phyloP scores from a whole-genome alignment of 257 asterid genomes.

The Schizonepeta tenuifolia region DNA sequence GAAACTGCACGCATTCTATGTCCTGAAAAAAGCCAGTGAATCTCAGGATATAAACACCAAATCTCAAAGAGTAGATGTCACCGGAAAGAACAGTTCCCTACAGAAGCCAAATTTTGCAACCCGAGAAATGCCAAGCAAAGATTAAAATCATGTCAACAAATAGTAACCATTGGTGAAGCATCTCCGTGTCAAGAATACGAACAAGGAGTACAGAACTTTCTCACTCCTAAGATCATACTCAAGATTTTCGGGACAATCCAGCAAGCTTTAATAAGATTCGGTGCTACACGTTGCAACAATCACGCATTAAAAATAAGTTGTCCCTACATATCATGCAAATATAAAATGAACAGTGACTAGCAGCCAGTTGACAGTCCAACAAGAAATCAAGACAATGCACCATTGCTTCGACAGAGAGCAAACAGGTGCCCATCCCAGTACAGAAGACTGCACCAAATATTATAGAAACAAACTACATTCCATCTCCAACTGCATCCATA shows the following conservation, averaged over 20 bases:
- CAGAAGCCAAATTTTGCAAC: constrained; percentile 51
- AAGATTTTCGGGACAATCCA: constrained; percentile 30
- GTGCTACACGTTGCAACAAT: constrained; percentile 32
- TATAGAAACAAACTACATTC: constrained; percentile 27
- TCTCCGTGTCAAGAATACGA: constrained; percentile 51
- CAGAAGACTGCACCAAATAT: constrained; percentile 19
- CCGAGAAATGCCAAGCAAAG: constrained; percentile 47
- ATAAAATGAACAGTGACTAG: constrained; percentile 30
- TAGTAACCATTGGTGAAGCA: constrained; percentile 49
- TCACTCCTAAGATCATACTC: constrained; percentile 39
- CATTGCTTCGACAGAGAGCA: constrained; percentile 18
- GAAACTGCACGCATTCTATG: constrained; percentile 84
- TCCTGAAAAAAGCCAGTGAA: constrained; percentile 89
- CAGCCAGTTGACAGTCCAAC: constrained; percentile 29
- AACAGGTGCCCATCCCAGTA: constrained; percentile 17
- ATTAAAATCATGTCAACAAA: constrained; percentile 50
- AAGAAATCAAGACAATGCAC: constrained; percentile 30
- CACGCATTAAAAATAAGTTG: constrained; percentile 20
- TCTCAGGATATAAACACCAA: constrained; percentile 60
- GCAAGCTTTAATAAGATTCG: constrained; percentile 35
- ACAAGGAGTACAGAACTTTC: constrained; percentile 38
- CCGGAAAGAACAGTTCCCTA: constrained; percentile 50
- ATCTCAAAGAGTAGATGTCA: constrained; percentile 45
- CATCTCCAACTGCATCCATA: constrained; percentile 38
- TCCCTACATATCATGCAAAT: constrained; percentile 35